phyloP scores from a whole-genome alignment of 495 filamentous ascomycete genomes.

The Parachaetomium inaequale region DNA sequence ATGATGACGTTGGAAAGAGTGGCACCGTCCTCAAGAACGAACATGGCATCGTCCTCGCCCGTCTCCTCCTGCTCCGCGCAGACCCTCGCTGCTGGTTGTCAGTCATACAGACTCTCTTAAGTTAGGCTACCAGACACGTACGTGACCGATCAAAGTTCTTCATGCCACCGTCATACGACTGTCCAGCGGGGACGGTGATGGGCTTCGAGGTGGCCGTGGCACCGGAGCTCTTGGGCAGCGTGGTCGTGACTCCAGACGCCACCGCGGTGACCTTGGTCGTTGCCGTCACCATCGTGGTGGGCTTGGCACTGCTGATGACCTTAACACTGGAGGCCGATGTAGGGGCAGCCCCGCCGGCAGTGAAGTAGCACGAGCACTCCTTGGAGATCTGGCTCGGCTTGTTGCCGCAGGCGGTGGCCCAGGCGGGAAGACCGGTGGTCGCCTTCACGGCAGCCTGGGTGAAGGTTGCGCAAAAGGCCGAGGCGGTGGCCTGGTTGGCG shows the following conservation, averaged over 20 bases:
- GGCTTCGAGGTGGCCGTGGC: constrained; percentile 22
- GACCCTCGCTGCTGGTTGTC: constrained; percentile 16
- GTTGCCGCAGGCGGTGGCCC: constrained; percentile 14
- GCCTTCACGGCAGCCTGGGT: constrained; percentile 1
- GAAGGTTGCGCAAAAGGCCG: constrained; percentile 14
- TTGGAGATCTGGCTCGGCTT: constrained; percentile 14
- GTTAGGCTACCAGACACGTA: not conserved
- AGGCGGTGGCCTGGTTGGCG: constrained; percentile 7
- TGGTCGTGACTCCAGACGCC: constrained; percentile 15
- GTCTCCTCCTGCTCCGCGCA: constrained; percentile 47
- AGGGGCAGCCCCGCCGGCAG: not conserved
- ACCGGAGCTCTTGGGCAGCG: constrained; percentile 24
- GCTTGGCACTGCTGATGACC: not conserved
- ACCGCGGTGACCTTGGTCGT: not conserved
- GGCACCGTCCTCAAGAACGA: constrained; percentile 47
- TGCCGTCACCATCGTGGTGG: not conserved
- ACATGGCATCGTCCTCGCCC: constrained; percentile 50
- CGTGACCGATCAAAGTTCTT: constrained; percentile 44
- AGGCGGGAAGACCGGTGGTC: constrained; percentile 2
- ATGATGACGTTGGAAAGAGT: constrained; percentile 55
- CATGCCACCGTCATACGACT: constrained; percentile 45
- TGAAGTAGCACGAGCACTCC: constrained; percentile 15
- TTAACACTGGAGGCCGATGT: not conserved
- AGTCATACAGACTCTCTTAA: not conserved
- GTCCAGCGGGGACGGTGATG: constrained; percentile 37